phyloP scores from a whole-genome alignment of 257 asterid genomes.

The Solanum corneliomulleri region DNA sequence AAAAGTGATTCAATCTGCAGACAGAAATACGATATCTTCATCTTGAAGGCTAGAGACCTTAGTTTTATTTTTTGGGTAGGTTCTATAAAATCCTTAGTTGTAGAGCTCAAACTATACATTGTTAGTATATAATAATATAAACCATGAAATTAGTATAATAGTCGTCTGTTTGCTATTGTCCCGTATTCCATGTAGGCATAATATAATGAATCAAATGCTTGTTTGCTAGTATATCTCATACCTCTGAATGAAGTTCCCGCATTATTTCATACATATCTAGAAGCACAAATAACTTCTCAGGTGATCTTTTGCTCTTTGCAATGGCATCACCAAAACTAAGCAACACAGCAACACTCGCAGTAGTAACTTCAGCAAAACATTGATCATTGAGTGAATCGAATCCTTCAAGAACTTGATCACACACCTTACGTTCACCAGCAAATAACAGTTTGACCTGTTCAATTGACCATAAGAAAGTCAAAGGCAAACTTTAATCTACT shows the following conservation, averaged over 20 bases:
- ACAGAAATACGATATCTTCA: neutral
- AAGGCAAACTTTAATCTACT: neutral
- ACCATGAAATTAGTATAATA: neutral
- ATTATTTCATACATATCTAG: conserved; percentile 97
- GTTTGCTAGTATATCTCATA: conserved; percentile 12
- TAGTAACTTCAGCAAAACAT: conserved; percentile 87
- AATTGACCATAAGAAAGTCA: conserved; percentile 1
- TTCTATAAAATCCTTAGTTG: neutral
- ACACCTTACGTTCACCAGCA: conserved; percentile 94
- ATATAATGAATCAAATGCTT: neutral
- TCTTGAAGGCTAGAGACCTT: neutral
- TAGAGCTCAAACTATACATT: neutral
- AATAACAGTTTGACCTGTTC: conserved; percentile 87
- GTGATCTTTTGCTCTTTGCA: conserved; percentile 98
- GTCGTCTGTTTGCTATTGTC: neutral
- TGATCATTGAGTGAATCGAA: conserved; percentile 79
- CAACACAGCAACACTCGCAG: conserved; percentile 76
- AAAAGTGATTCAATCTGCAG: conserved; percentile 78
- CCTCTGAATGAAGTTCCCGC: conserved; percentile 97
- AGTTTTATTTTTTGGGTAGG: neutral
- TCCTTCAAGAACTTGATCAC: conserved; percentile 89
- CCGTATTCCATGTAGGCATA: neutral
- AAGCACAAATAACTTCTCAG: conserved; percentile 93
- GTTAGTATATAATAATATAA: neutral
- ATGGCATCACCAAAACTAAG: conserved; percentile 99